A percentile compares a stretch with the other conserved stretches of the same genome.
Evolutionary conservation across 2,329 filamentous ascomycete species (phyloP).

Genomic region (Colletotrichum tabaci): DNA sequence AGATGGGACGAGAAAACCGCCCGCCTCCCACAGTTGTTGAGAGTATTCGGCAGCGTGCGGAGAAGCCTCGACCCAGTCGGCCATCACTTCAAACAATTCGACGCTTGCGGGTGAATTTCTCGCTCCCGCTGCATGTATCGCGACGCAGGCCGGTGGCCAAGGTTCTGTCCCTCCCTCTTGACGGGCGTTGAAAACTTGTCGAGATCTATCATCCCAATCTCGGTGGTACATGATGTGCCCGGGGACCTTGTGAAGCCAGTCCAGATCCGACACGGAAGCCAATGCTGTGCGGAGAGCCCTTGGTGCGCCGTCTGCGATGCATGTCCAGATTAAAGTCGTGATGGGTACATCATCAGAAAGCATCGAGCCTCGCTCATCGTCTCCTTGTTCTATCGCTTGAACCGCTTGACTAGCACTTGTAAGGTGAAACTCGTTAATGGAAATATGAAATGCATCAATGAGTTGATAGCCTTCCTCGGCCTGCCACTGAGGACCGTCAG

Average conservation of each 20-base stretch:
- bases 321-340: background rate
- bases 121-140: background rate
- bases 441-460: background rate
- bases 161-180: background rate
- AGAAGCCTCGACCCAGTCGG: background rate
- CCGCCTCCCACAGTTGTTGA: background rate
- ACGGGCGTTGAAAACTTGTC: background rate
- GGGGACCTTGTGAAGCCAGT: background rate
- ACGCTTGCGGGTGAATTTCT: background rate
- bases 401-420: background rate
- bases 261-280: background rate
- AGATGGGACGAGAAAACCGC: background rate
- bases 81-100: background rate
- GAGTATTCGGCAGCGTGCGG: background rate
- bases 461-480: background rate
- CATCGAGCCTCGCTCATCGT: background rate
- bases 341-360: background rate
- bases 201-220: background rate
- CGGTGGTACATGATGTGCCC: background rate
- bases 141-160: background rate
- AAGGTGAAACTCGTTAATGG: background rate
- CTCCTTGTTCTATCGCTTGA: background rate
- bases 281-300: background rate
- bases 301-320: background rate
- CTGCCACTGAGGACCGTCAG: background rate